These are phyloP conservation scores for Tieghemiomyces parasiticus DNA, from an alignment of 192 early-diverging fungal genomes.

Conservation along the genomic window DNA sequence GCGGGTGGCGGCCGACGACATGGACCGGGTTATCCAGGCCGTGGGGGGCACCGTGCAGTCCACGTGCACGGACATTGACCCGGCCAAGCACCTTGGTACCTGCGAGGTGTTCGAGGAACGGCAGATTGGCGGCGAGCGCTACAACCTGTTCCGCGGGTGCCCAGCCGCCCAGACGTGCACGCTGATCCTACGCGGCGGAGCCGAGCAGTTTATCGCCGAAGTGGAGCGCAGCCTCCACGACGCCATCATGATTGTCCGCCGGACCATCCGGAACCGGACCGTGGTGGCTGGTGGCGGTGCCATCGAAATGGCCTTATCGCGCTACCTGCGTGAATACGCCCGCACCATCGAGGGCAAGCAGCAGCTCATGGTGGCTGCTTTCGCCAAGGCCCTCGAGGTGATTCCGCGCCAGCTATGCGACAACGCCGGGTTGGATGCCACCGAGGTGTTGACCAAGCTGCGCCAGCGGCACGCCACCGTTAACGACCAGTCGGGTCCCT, in stretches of 20 bases:
- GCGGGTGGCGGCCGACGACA: constrained; percentile 83
- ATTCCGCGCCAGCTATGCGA: constrained; percentile 97
- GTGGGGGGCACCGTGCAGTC: constrained; percentile 89
- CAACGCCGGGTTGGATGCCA: constrained; percentile 98
- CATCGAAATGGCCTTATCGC: constrained; percentile 95
- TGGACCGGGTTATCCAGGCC: constrained; percentile 87
- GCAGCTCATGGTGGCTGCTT: constrained; percentile 89
- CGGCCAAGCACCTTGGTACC: constrained; percentile 64
- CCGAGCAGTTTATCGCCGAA: constrained; percentile 99
- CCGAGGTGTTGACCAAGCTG: constrained; percentile 93
- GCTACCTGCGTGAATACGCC: constrained; percentile 82
- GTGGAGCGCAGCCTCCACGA: constrained; percentile 96
- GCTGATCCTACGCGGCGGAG: constrained; percentile 88
- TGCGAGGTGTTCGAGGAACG: constrained; percentile 90
- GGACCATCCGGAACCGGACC: constrained; percentile 90
- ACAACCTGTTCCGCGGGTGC: constrained; percentile 93
- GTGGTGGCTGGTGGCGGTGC: constrained; percentile 97
- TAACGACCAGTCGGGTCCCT: constrained; percentile 35
- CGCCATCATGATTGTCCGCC: constrained; percentile 98
- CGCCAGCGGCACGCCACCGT: constrained; percentile 79
- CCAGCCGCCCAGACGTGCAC: constrained; percentile 90
- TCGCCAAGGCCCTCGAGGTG: constrained; percentile 90
- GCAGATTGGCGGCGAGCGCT: constrained; percentile 93
- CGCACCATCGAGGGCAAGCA: constrained; percentile 96
- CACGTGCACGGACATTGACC: constrained; percentile 69